Conservation (phyloP, 805 yeast genomes). For the Yamadazyma sp. region DNA sequence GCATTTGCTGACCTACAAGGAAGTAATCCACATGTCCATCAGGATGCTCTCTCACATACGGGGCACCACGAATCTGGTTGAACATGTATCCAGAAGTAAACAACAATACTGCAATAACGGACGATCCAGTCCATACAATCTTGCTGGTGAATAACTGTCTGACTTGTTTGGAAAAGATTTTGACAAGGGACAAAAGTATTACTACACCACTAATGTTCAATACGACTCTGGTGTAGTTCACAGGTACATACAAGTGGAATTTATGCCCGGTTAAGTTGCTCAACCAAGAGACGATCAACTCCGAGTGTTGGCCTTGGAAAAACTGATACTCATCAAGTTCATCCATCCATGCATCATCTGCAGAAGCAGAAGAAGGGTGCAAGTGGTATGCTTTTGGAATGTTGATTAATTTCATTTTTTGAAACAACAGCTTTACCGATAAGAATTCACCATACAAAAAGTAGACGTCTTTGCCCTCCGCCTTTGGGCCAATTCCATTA, state of each 20-base stretch:
- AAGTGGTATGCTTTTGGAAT: conserved; percentile 78
- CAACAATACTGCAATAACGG: conserved; percentile 63
- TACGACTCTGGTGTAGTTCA: conserved; percentile 41
- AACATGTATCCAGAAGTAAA: conserved; percentile 93
- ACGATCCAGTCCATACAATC: conserved; percentile 69
- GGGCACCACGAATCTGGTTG: conserved; percentile 77
- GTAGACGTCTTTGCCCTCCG: conserved; percentile 42
- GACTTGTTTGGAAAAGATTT: conserved; percentile 25
- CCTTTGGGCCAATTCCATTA: conserved; percentile 25
- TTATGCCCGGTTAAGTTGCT: conserved; percentile 29
- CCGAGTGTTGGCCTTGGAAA: conserved; percentile 43
- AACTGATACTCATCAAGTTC: conserved; percentile 46
- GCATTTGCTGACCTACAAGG: conserved; percentile 65
- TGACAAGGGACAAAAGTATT: conserved; percentile 24
- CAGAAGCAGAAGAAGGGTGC: conserved; percentile 46
- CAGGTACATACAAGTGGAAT: conserved; percentile 39
- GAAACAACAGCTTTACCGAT: conserved; percentile 53
- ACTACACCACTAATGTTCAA: conserved; percentile 30
- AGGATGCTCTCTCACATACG: conserved; percentile 50
- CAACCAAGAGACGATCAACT: conserved; percentile 39
- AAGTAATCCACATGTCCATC: conserved; percentile 41
- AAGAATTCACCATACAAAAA: conserved; percentile 76
- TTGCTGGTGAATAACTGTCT: conserved; percentile 46
- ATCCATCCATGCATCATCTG: conserved; percentile 26
- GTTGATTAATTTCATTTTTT: conserved; percentile 54